phyloP scores from a whole-genome alignment of 805 yeast species.

The Saccharomycopsis sp. region DNA sequence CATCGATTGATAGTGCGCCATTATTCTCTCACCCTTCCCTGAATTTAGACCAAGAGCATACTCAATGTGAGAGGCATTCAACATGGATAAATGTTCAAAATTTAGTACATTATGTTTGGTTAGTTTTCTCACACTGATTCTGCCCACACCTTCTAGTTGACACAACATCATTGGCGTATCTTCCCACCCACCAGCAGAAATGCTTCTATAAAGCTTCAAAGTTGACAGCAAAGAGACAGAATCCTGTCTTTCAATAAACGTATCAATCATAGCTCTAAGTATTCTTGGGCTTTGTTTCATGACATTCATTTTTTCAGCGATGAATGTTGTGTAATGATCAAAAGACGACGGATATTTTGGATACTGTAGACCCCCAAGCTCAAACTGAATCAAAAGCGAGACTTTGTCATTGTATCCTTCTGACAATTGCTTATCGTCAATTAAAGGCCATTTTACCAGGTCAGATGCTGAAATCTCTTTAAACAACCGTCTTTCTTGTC shows the following conservation, averaged over 20 bases:
- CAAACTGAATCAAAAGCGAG: constrained; percentile 40
- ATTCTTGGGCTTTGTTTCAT: constrained; percentile 39
- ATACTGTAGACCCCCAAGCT: constrained; percentile 42
- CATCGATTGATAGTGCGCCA: constrained; percentile 29
- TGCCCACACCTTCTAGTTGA: constrained; percentile 43
- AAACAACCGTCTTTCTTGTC: constrained; percentile 39
- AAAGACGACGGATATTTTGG: constrained; percentile 38
- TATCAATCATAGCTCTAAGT: constrained; percentile 38
- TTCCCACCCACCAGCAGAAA: constrained; percentile 46
- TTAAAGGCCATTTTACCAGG: constrained; percentile 31
- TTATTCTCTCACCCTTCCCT: constrained; percentile 35
- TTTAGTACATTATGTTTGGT: constrained; percentile 30
- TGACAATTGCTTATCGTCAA: constrained; percentile 26
- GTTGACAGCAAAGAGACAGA: constrained; percentile 35
- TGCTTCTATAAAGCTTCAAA: constrained; percentile 34
- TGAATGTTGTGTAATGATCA: constrained; percentile 34
- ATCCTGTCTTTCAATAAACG: constrained; percentile 36
- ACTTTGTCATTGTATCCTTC: constrained; percentile 32
- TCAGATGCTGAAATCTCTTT: constrained; percentile 38
- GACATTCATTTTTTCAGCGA: constrained; percentile 38
- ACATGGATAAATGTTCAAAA: constrained; percentile 28
- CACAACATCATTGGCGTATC: constrained; percentile 37
- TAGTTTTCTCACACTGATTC: constrained; percentile 34
- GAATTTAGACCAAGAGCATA: constrained; percentile 34
- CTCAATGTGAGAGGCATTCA: constrained; percentile 34